A percentile compares a stretch with the other conserved stretches of the same genome.
Evolutionary conservation across 2,329 filamentous ascomycete genomes (phyloP).

Genomic region (Thermochaetoides dissita): DNA sequence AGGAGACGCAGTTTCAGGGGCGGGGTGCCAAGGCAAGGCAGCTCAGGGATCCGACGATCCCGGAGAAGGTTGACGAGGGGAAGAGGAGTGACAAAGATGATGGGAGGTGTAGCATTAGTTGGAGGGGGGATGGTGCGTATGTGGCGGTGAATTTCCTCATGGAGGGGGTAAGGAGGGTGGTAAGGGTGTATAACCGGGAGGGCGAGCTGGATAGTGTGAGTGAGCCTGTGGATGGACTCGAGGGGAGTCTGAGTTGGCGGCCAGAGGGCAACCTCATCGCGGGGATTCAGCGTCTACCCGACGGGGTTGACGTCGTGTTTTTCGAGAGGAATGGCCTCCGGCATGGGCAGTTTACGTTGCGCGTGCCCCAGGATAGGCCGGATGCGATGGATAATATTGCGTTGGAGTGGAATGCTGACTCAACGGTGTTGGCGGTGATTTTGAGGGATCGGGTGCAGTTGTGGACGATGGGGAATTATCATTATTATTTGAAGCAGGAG

Average conservation of each 20-base stretch:
- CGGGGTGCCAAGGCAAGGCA: conserved; percentile 73
- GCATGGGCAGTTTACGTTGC: conserved; percentile 86
- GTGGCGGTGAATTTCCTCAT: conserved; percentile 77
- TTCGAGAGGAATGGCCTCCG: conserved; percentile 95
- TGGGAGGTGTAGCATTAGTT: conserved; percentile 59
- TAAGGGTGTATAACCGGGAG: conserved; percentile 82
- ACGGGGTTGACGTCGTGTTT: conserved; percentile 72
- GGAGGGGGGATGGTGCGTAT: conserved; percentile 87
- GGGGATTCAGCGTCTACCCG: conserved; percentile 58
- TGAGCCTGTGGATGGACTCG: conserved; percentile 87
- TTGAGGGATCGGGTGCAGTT: conserved; percentile 66
- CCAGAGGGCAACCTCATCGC: conserved; percentile 83
- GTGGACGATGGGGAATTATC: conserved; percentile 95
- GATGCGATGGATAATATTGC: conserved; percentile 20
- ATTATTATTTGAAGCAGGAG: conserved; percentile 96
- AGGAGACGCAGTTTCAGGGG: conserved; percentile 94
- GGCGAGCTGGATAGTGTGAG: conserved; percentile 84
- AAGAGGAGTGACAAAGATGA: conserved; percentile 62
- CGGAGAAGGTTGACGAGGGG: conserved; percentile 80
- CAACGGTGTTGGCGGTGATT: conserved; percentile 73
- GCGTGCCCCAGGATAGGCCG: conserved; percentile 20
- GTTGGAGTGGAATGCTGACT: conserved; percentile 83
- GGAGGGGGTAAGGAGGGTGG: conserved; percentile 53
- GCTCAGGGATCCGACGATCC: conserved; percentile 83
- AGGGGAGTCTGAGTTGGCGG: conserved; percentile 77